Evolutionary conservation across 31 red algal genomes (phyloP).

Genomic region (Odonthalia washingtoniensis): DNA sequence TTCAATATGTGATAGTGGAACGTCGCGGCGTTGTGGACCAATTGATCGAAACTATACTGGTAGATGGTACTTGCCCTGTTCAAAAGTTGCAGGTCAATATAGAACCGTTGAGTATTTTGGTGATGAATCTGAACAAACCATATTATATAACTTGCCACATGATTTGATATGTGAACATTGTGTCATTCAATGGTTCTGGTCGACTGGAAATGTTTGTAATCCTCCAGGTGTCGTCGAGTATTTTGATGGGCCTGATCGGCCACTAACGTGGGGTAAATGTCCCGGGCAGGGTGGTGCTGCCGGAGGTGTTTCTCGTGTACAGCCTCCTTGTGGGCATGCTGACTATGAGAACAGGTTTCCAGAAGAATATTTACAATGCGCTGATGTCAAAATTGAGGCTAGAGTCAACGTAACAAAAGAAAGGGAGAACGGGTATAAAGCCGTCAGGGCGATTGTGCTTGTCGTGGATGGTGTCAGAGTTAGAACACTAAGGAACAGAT

Average conservation of each 20-base stretch:
- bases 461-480: no score
- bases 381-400: constrained; percentile 31
- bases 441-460: no score
- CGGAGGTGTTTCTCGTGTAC: constrained; percentile 20
- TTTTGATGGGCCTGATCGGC: constrained; percentile 35
- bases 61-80: constrained; percentile 68
- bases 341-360: constrained; percentile 22
- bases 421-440: no score
- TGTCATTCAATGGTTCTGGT: constrained; percentile 60
- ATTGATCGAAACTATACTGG: constrained; percentile 40
- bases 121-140: not conserved
- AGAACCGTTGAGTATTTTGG: not conserved
- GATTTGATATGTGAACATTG: constrained; percentile 56
- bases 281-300: constrained; percentile 32
- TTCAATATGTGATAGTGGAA: constrained; percentile 39
- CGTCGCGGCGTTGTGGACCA: constrained; percentile 38
- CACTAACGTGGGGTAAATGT: constrained; percentile 30
- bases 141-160: not conserved
- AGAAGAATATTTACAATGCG: constrained; percentile 53
- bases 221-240: constrained; percentile 47
- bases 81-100: not conserved
- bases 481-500: no score
- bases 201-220: constrained; percentile 62
- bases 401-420: no score
- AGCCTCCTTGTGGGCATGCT: constrained; percentile 25